Percentiles rank a stretch among this genome's conserved stretches.
These are phyloP conservation scores for Elongisporangium undulatum DNA, from an alignment of 352 stramenopile species.

Conservation along the genomic window DNA sequence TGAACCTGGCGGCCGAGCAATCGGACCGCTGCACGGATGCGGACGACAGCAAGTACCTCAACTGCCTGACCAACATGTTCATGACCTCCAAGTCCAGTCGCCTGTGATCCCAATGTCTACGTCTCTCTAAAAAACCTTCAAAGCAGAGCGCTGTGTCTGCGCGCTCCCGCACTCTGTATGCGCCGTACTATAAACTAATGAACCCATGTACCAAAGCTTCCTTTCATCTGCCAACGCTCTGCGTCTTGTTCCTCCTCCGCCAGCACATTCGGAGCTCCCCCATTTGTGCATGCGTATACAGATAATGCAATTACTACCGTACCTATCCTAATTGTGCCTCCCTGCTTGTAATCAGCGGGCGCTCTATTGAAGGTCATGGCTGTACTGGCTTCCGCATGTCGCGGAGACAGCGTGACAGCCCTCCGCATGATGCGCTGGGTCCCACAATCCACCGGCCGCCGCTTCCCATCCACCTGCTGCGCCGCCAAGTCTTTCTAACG, in stretches of 20 bases:
- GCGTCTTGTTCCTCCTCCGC: not conserved
- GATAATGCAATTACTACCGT: not conserved
- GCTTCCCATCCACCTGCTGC: not conserved
- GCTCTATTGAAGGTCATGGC: not conserved
- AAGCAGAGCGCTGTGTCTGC: not conserved
- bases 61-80: slow-evolving; percentile 38
- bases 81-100: slow-evolving; percentile 27
- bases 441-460: not conserved
- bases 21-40: slow-evolving; percentile 39
- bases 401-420: not conserved
- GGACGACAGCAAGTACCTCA: slow-evolving; percentile 38
- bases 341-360: not conserved
- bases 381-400: not conserved
- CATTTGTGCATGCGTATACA: not conserved
- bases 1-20: slow-evolving; percentile 25
- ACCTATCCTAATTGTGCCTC: not conserved
- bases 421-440: not conserved
- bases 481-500: too few relatives aligned
- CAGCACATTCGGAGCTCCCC: not conserved
- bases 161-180: not conserved
- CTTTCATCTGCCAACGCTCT: not conserved
- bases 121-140: not conserved
- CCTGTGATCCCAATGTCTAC: slow-evolving; percentile 16
- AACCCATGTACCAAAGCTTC: not conserved
- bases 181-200: not conserved